A percentile compares a stretch with the other conserved stretches of the same genome.
Conservation (phyloP, 2,329 filamentous ascomycete genomes). For the Epichloe gansuensis region DNA sequence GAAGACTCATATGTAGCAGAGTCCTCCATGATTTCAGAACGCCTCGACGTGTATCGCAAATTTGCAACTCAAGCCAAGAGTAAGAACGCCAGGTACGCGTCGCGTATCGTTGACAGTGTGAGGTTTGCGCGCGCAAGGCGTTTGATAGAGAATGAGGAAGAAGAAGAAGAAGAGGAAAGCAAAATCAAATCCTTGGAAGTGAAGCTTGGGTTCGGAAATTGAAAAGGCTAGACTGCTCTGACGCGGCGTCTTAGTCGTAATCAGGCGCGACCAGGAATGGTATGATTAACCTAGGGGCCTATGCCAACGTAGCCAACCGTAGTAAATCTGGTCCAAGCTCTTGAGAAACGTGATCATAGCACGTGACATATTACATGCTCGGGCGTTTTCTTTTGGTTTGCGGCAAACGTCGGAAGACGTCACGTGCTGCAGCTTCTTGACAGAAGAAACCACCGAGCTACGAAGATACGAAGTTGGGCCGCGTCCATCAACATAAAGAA, state of each 20-base stretch:
- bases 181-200: too few relatives aligned
- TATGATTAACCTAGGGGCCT: neutral
- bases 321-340: neutral
- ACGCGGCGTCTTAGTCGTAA: constrained; percentile 23
- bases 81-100: constrained; percentile 6
- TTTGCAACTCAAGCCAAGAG: neutral
- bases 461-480: constrained; percentile 10
- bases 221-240: constrained; percentile 7
- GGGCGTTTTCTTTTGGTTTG: too few relatives aligned
- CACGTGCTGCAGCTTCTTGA: neutral
- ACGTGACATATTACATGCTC: neutral
- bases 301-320: neutral
- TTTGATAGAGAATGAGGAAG: neutral
- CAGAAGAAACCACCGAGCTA: too few relatives aligned
- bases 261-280: constrained; percentile 21
- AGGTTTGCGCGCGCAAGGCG: neutral
- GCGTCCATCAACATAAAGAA: constrained; percentile 10
- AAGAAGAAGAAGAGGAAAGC: neutral
- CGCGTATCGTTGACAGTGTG: constrained; percentile 4
- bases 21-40: constrained; percentile 40
- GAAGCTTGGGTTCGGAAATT: neutral
- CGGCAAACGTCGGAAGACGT: neutral
- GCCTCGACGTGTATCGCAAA: neutral
- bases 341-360: constrained; percentile 1
- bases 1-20: constrained; percentile 45